phyloP scores from a whole-genome alignment of 2,329 filamentous ascomycete genomes.

The Aspergillus melleus region DNA sequence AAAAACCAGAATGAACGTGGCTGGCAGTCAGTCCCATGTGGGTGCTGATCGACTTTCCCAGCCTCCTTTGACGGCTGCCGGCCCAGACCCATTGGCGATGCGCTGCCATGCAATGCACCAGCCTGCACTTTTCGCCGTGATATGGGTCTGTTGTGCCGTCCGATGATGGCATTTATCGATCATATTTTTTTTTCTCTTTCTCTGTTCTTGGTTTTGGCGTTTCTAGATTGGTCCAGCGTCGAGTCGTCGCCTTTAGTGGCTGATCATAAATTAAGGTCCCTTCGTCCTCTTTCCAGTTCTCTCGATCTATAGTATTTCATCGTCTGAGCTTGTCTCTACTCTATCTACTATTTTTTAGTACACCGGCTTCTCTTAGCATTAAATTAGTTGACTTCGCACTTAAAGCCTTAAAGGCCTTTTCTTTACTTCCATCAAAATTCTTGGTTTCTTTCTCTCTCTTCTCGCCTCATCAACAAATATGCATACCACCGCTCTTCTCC shows the following conservation, averaged over 20 bases:
- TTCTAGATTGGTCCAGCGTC: slow-evolving; percentile 1
- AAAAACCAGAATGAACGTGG: slow-evolving; percentile 4
- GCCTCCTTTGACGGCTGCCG: slow-evolving; percentile 23
- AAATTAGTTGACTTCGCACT: slow-evolving; percentile 4
- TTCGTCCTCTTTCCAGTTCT: background rate
- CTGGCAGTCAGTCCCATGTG: slow-evolving; percentile 1
- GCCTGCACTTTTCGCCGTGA: slow-evolving; percentile 16
- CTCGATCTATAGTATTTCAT: background rate
- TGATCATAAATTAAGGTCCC: slow-evolving; percentile 9
- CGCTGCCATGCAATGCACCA: slow-evolving; percentile 15
- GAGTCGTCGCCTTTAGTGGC: background rate
- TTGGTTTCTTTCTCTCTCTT: background rate
- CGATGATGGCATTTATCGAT: slow-evolving; percentile 8
- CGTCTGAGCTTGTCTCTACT: background rate
- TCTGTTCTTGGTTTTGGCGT: background rate
- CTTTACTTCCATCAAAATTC: background rate
- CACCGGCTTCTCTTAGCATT: background rate
- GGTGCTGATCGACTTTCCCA: slow-evolving; percentile 18
- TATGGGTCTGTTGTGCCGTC: slow-evolving; percentile 16
- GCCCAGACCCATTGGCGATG: slow-evolving; percentile 7
- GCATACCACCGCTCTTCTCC: slow-evolving; percentile 29
- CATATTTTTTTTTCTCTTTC: background rate
- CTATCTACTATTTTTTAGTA: background rate
- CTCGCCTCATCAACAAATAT: slow-evolving; percentile 18
- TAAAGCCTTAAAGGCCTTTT: background rate